A percentile compares a stretch with the other conserved stretches of the same genome.
These are phyloP conservation scores for Xylariaceae sp. DNA, from an alignment of 2,329 filamentous ascomycete species.

Conservation along the genomic window DNA sequence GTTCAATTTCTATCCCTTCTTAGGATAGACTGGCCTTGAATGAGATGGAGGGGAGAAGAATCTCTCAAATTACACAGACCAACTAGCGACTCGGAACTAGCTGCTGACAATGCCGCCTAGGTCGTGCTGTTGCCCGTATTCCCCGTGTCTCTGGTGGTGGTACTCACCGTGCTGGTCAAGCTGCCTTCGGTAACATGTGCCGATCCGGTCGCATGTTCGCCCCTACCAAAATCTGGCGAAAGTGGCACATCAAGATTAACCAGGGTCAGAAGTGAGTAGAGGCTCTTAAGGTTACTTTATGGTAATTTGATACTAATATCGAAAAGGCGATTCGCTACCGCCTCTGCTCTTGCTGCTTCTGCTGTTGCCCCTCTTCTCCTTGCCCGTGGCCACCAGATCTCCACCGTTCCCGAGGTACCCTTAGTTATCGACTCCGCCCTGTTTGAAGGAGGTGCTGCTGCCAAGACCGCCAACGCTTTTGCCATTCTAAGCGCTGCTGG, in stretches of 20 bases:
- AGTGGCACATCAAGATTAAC: slow-evolving; percentile 99
- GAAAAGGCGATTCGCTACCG: slow-evolving; percentile 89
- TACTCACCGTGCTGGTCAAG: slow-evolving; percentile 99
- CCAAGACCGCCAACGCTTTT: slow-evolving; percentile 88
- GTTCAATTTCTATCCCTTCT: slow-evolving; percentile 23
- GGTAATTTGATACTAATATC: slow-evolving; percentile 26
- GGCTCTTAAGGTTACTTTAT: background rate
- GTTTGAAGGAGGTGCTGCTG: slow-evolving; percentile 78
- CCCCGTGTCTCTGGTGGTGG: slow-evolving; percentile 99
- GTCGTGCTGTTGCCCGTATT: slow-evolving; percentile 99
- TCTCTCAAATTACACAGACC: background rate
- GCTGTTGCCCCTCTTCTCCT: slow-evolving; percentile 93
- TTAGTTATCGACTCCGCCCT: slow-evolving; percentile 92
- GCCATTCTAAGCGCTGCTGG: slow-evolving; percentile 89
- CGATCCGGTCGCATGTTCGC: slow-evolving; percentile 99
- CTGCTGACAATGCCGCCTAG: slow-evolving; percentile 52
- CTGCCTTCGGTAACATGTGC: slow-evolving; percentile 99
- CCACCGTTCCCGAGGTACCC: slow-evolving; percentile 91
- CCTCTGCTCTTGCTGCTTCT: slow-evolving; percentile 95
- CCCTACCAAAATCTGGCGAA: slow-evolving; percentile 99
- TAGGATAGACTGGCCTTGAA: background rate
- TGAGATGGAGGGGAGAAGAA: too few species aligned
- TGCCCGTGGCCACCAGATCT: slow-evolving; percentile 96
- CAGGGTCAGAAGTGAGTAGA: slow-evolving; percentile 86
- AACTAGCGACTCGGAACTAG: slow-evolving; percentile 1